Percentiles rank a stretch among this genome's conserved stretches.
Evolutionary conservation across 176 grass and related monocot species (phyloP).

Genomic region (Chrysopogon serrulatus): DNA sequence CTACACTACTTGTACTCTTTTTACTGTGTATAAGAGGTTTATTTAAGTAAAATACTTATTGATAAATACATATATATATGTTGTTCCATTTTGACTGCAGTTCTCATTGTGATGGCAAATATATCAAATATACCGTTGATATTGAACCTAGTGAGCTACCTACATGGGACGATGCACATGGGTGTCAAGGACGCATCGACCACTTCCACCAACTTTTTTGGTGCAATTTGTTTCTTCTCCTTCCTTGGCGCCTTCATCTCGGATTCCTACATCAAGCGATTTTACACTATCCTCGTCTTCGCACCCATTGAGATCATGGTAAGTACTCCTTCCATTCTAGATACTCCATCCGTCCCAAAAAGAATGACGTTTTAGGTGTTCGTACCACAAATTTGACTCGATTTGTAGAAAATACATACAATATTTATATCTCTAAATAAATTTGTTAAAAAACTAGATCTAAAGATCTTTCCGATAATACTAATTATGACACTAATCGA

Average conservation of each 20-base stretch:
- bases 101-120: constrained; percentile 36
- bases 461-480: too few relatives aligned
- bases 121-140: constrained; percentile 28
- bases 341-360: too few relatives aligned
- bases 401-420: too few relatives aligned
- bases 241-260: constrained; percentile 68
- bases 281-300: constrained; percentile 61
- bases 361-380: too few relatives aligned
- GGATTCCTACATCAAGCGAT: constrained; percentile 61
- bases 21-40: too few relatives aligned
- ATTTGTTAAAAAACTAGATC: too few relatives aligned
- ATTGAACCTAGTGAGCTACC: constrained; percentile 59
- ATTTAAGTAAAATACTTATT: background rate
- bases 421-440: too few relatives aligned
- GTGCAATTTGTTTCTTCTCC: constrained; percentile 43
- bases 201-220: constrained; percentile 37
- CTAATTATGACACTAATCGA: too few relatives aligned
- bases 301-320: constrained; percentile 45
- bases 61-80: background rate
- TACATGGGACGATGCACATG: constrained; percentile 68
- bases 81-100: background rate
- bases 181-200: constrained; percentile 46
- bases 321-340: too few relatives aligned
- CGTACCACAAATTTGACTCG: too few relatives aligned
- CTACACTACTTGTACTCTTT: background rate